These are phyloP conservation scores for Hortaea werneckii DNA, from an alignment of 2,329 filamentous ascomycete genomes.

Conservation along the genomic window DNA sequence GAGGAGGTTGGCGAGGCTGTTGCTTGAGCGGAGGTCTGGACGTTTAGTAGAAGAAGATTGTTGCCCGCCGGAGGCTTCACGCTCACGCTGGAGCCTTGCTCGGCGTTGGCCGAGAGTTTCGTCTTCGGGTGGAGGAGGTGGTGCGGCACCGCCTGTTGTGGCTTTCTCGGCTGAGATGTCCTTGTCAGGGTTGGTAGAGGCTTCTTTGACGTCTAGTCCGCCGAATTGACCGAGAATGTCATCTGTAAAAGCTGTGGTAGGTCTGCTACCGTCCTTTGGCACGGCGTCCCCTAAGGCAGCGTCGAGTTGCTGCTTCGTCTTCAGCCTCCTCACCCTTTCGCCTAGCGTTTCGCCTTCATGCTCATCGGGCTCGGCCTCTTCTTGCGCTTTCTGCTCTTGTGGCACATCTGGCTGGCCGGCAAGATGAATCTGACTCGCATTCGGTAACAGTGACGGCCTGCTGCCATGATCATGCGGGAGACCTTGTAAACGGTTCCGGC, in stretches of 20 bases:
- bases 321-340: conserved; percentile 55
- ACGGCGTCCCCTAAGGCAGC: conserved; percentile 31
- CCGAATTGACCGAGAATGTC: conserved; percentile 60
- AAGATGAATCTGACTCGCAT: conserved; percentile 18
- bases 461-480: conserved; percentile 21
- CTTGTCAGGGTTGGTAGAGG: conserved; percentile 26
- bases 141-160: conserved; percentile 2
- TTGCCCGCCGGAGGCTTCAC: conserved; percentile 31
- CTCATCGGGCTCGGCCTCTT: conserved; percentile 35
- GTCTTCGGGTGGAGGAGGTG: conserved; percentile 40
- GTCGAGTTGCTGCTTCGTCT: conserved; percentile 44
- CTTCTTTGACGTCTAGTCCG: conserved; percentile 35
- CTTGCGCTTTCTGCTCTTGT: conserved; percentile 12
- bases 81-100: conserved; percentile 61
- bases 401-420: conserved; percentile 17
- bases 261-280: conserved; percentile 16
- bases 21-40: conserved; percentile 26
- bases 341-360: conserved; percentile 57
- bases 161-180: conserved; percentile 1
- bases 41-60: background rate
- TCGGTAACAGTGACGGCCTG: conserved; percentile 17
- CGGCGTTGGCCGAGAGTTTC: conserved; percentile 73
- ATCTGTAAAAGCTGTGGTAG: conserved; percentile 53
- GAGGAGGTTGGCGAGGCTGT: conserved; percentile 54
- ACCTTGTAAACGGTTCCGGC: conserved; percentile 65